Conservation (phyloP, 1,139 yeast genomes). For the Pichia sp. region DNA sequence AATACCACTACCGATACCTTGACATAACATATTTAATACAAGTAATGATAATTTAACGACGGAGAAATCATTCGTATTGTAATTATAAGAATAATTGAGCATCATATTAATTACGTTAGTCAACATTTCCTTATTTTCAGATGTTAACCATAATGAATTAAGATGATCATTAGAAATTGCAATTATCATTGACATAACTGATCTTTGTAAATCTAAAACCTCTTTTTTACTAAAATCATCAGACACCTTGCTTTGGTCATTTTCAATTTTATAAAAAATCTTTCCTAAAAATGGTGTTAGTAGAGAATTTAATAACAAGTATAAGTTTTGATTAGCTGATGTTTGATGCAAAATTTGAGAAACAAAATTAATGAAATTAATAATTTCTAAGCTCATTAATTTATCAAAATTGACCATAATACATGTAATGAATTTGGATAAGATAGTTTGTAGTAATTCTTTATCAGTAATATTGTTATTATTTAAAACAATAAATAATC, state of each 20-base stretch:
- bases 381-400: slow-evolving; percentile 57
- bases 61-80: slow-evolving; percentile 27
- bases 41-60: slow-evolving; percentile 66
- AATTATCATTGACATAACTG: slow-evolving; percentile 63
- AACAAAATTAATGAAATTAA: slow-evolving; percentile 76
- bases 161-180: slow-evolving; percentile 70
- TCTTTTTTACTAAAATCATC: slow-evolving; percentile 53
- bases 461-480: slow-evolving; percentile 16
- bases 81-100: slow-evolving; percentile 59
- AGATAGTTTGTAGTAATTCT: slow-evolving; percentile 45
- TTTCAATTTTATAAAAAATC: slow-evolving; percentile 47
- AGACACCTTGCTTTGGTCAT: slow-evolving; percentile 29
- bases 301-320: slow-evolving; percentile 65
- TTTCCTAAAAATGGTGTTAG: slow-evolving; percentile 68
- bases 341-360: slow-evolving; percentile 84
- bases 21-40: slow-evolving; percentile 61
- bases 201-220: slow-evolving; percentile 55
- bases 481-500: slow-evolving; percentile 67
- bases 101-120: slow-evolving; percentile 60
- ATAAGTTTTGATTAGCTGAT: slow-evolving; percentile 47
- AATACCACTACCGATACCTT: slow-evolving; percentile 61
- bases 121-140: slow-evolving; percentile 55
- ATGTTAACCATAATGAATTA: slow-evolving; percentile 61
- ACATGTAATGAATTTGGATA: slow-evolving; percentile 69
- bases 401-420: slow-evolving; percentile 58